Conservation (phyloP, 2,329 filamentous ascomycete species). For the Orbilia javanica region DNA sequence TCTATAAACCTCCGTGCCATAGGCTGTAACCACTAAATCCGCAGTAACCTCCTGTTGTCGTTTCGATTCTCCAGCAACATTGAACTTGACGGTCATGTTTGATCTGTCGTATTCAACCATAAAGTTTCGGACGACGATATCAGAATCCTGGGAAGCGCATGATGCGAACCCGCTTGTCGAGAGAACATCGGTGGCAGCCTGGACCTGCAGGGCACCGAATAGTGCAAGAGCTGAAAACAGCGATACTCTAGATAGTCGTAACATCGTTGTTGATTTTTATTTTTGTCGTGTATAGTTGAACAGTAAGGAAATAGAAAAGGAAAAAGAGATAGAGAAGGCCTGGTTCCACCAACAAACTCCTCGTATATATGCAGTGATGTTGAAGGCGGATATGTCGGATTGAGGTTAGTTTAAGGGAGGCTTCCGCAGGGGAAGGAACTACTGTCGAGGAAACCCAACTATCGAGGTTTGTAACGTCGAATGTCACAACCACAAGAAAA, state of each 20-base stretch:
- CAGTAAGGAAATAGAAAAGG: conserved; percentile 17
- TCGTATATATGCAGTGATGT: not conserved
- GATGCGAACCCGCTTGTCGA: conserved; percentile 83
- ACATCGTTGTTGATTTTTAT: conserved; percentile 54
- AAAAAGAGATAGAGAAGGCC: not conserved
- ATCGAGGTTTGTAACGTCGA: conserved; percentile 8
- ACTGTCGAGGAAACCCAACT: conserved; percentile 36
- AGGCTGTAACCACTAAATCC: conserved; percentile 80
- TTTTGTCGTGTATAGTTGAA: conserved; percentile 38
- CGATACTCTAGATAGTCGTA: conserved; percentile 57
- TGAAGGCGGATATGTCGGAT: conserved; percentile 1
- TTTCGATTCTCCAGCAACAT: conserved; percentile 81
- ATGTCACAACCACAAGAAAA: conserved; percentile 34
- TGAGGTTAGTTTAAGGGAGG: not conserved
- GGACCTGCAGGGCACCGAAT: conserved; percentile 64
- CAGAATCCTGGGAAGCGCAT: conserved; percentile 72
- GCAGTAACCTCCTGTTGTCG: conserved; percentile 84
- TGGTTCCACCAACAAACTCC: conserved; percentile 15
- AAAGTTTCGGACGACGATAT: conserved; percentile 78
- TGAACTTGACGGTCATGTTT: conserved; percentile 80
- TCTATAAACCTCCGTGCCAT: conserved; percentile 83
- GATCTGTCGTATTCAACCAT: conserved; percentile 83
- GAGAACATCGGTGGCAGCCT: conserved; percentile 77
- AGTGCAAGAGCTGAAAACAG: conserved; percentile 50
- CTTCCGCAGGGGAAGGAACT: conserved; percentile 44